Evolutionary conservation across 2,329 filamentous ascomycete genomes (phyloP).

Genomic region (Alternaria arborescens): DNA sequence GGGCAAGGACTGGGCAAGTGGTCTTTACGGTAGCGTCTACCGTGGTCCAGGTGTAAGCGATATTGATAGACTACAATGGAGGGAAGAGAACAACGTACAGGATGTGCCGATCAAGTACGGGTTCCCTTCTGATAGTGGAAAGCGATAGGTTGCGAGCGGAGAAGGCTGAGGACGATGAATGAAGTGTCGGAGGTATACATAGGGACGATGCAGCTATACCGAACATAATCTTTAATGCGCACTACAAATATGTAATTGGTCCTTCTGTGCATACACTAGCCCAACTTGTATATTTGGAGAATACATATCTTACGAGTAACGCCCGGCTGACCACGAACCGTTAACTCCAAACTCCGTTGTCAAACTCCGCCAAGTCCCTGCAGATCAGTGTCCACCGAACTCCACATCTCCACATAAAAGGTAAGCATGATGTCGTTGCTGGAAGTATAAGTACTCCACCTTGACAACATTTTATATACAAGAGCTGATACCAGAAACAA

Average conservation of each 20-base stretch:
- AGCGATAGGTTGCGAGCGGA: conserved; percentile 1
- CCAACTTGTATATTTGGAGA: not conserved
- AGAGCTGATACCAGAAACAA: not conserved
- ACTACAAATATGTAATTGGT: not conserved
- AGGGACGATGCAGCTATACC: not conserved
- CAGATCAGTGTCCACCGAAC: not conserved
- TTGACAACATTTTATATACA: not conserved
- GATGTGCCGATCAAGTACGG: conserved; percentile 17
- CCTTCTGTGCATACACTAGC: not conserved
- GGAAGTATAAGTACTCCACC: not conserved
- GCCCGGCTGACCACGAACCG: not conserved
- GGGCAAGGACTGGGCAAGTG: conserved; percentile 65
- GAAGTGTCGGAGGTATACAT: not conserved
- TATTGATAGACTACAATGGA: conserved; percentile 65
- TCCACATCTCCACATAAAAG: not conserved
- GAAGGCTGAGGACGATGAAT: not conserved
- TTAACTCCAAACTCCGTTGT: not conserved
- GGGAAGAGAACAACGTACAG: conserved; percentile 53
- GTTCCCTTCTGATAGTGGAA: conserved; percentile 26
- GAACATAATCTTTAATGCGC: not conserved
- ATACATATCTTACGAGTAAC: not conserved
- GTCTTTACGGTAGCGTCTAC: conserved; percentile 68
- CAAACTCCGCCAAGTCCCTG: conserved; percentile 4
- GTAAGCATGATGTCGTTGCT: not conserved
- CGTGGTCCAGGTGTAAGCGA: conserved; percentile 65